Conservation (phyloP, 169 alveolate genomes). For the Cryptosporidium sp. region DNA sequence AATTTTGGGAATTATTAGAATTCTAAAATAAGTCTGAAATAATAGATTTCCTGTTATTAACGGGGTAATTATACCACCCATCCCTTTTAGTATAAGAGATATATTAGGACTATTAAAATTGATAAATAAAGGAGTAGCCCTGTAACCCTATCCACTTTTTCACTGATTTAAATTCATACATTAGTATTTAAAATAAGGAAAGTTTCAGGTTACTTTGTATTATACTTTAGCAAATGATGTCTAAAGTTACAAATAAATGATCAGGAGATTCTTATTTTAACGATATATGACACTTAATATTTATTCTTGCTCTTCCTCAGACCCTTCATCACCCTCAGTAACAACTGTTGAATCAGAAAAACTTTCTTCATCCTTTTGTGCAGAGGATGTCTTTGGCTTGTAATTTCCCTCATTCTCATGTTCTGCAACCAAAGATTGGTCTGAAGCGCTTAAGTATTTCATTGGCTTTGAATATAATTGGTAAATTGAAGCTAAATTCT, state of each 20-base stretch:
- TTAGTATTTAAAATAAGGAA: not conserved
- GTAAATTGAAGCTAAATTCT: constrained; percentile 3
- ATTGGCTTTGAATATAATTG: constrained; percentile 23
- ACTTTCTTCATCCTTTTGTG: not conserved
- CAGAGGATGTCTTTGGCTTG: not conserved
- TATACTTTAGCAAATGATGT: not conserved
- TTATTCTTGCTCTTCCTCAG: constrained; percentile 26
- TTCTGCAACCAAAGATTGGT: constrained; percentile 29
- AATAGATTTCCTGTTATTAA: constrained; percentile 23
- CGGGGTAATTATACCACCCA: constrained; percentile 53
- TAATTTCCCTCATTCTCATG: constrained; percentile 1
- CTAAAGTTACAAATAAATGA: not conserved
- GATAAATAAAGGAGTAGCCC: not conserved
- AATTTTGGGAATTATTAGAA: constrained; percentile 26
- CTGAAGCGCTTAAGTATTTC: constrained; percentile 53
- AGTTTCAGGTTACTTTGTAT: not conserved
- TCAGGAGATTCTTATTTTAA: not conserved
- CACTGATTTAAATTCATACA: not conserved
- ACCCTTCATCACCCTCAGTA: constrained; percentile 18
- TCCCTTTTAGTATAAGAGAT: constrained; percentile 22
- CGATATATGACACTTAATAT: not conserved
- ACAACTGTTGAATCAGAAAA: constrained; percentile 10
- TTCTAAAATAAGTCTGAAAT: constrained; percentile 8
- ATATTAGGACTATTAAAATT: not conserved
- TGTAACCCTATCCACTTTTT: not conserved